phyloP scores from a whole-genome alignment of 176 grass and related monocot species.

The Triticum urartu region DNA sequence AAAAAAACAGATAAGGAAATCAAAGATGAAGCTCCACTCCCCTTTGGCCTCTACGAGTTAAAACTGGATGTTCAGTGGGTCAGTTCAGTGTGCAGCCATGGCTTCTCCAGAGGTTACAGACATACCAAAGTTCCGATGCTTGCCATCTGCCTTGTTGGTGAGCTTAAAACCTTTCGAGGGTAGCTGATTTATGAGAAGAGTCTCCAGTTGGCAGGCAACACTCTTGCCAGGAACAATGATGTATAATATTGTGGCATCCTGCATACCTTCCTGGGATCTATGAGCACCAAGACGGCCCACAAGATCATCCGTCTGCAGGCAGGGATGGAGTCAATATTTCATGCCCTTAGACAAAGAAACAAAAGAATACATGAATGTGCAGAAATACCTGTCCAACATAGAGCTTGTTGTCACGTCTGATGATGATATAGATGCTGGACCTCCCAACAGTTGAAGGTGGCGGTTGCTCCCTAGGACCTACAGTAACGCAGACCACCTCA shows the following conservation, averaged over 20 bases:
- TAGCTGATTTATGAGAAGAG: constrained; percentile 89
- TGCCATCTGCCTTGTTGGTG: constrained; percentile 82
- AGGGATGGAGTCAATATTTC: constrained; percentile 21
- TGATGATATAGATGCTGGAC: constrained; percentile 77
- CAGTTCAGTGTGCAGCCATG: constrained; percentile 30
- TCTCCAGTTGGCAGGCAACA: constrained; percentile 85
- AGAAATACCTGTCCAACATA: constrained; percentile 87
- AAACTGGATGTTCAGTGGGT: constrained; percentile 15
- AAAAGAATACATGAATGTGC: neutral
- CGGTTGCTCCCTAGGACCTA: constrained; percentile 77
- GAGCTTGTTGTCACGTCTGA: constrained; percentile 71
- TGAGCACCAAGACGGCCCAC: constrained; percentile 66
- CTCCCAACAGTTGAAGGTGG: constrained; percentile 89
- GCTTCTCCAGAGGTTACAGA: constrained; percentile 41
- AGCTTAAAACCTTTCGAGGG: constrained; percentile 73
- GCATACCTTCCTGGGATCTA: constrained; percentile 82
- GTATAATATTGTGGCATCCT: constrained; percentile 60
- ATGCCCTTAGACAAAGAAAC: neutral
- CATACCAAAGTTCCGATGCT: constrained; percentile 81
- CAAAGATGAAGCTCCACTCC: neutral
- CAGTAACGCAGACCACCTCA: constrained; percentile 55
- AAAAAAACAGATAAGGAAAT: neutral
- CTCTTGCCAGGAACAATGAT: constrained; percentile 87
- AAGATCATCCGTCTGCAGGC: constrained; percentile 90
- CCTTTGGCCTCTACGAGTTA: neutral